Conservation (phyloP, 371 early-diverging fungal species). For the Mortierella sp. region DNA sequence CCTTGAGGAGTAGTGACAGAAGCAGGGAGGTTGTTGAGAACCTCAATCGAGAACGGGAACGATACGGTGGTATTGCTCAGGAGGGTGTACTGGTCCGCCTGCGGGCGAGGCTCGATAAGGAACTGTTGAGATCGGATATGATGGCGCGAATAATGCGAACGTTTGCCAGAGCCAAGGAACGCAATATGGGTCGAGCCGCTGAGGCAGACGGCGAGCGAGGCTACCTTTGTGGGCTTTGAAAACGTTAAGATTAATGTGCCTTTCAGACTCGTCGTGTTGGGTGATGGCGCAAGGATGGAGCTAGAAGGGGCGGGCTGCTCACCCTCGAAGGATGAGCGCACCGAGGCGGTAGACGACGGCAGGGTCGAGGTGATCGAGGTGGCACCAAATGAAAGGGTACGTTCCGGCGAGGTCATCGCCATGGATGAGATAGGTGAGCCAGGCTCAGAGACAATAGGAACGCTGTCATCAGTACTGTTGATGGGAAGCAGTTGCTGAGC, state of each 20-base stretch:
- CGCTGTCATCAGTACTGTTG: not conserved
- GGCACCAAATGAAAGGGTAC: constrained; percentile 37
- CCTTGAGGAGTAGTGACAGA: constrained; percentile 52
- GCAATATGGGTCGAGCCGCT: constrained; percentile 53
- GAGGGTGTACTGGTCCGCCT: constrained; percentile 33
- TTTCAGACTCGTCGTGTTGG: constrained; percentile 14
- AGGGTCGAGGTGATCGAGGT: constrained; percentile 38
- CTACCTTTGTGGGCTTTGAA: constrained; percentile 40
- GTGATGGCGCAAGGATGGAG: not conserved
- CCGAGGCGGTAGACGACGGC: constrained; percentile 36
- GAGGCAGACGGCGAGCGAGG: constrained; percentile 35
- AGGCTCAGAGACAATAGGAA: not conserved
- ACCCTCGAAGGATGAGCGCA: constrained; percentile 39
- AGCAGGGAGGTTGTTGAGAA: constrained; percentile 43
- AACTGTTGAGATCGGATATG: constrained; percentile 42
- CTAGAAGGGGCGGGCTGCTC: constrained; percentile 14
- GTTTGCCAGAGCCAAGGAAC: constrained; percentile 50
- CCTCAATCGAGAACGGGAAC: constrained; percentile 38
- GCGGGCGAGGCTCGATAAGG: constrained; percentile 36
- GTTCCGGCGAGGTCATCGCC: constrained; percentile 42
- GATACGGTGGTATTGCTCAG: constrained; percentile 26
- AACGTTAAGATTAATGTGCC: constrained; percentile 32
- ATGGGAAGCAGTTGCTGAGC: not conserved
- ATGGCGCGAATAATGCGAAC: constrained; percentile 50
- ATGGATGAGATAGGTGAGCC: constrained; percentile 20